These are phyloP conservation scores for Hygrophila difformis DNA, from an alignment of 257 asterid genomes.

Conservation along the genomic window DNA sequence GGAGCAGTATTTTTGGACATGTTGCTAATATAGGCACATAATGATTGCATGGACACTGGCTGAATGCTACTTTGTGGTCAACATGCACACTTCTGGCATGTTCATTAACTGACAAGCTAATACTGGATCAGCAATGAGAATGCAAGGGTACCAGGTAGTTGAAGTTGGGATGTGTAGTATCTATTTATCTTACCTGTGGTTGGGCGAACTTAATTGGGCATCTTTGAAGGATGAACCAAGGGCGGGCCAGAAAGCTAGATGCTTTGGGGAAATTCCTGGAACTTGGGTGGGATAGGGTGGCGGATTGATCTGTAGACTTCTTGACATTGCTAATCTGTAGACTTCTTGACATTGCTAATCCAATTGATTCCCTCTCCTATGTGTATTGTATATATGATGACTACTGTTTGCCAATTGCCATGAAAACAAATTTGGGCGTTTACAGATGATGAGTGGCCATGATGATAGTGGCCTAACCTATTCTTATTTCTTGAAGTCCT, in stretches of 20 bases:
- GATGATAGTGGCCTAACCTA: not conserved
- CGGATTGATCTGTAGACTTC: no score
- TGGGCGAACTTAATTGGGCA: no score
- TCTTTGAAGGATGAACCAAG: no score
- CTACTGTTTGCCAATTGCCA: no score
- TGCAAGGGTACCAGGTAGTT: no score
- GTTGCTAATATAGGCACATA: constrained; percentile 1
- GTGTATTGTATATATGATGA: constrained; percentile 12
- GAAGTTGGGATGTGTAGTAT: constrained; percentile 1
- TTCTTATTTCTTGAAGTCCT: no score
- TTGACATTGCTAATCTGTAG: no score
- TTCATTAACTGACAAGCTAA: constrained; percentile 4
- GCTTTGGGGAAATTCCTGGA: not conserved
- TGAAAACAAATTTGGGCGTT: no score
- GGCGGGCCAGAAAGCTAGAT: constrained; percentile 6
- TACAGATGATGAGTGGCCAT: not conserved
- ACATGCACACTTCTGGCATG: not conserved
- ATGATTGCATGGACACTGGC: not conserved
- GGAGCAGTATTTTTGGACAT: no score
- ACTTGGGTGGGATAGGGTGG: not conserved
- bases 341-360: not conserved
- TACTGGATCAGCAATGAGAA: not conserved
- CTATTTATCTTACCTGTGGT: not conserved
- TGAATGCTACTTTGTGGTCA: constrained; percentile 5
- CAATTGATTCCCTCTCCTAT: not conserved